phyloP scores from a whole-genome alignment of 495 filamentous ascomycete genomes.

The Usnea hakonensis region DNA sequence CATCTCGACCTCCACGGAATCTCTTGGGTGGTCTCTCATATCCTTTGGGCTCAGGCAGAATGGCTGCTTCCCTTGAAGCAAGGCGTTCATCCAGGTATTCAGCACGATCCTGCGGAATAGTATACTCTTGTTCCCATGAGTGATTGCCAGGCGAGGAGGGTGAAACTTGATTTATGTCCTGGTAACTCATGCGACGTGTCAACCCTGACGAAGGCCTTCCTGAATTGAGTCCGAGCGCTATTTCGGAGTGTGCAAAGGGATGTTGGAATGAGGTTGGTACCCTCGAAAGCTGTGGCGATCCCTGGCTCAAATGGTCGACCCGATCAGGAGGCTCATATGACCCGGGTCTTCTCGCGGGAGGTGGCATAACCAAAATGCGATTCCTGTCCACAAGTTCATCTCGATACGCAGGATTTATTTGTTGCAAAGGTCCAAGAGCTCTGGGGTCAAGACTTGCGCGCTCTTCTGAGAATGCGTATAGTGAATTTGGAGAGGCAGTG shows the following conservation, averaged over 20 bases:
- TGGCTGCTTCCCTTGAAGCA: conserved; percentile 11
- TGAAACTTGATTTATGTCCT: conserved; percentile 3
- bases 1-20: conserved; percentile 48
- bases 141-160: conserved; percentile 1
- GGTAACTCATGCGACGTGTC: conserved; percentile 6
- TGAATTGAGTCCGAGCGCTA: neutral
- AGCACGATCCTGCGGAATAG: conserved; percentile 8
- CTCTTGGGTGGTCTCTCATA: conserved; percentile 13
- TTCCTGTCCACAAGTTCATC: neutral
- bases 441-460: conserved; percentile 8
- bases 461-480: conserved; percentile 6
- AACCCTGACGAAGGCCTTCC: neutral
- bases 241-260: conserved; percentile 3
- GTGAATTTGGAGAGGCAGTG: conserved; percentile 2
- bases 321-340: conserved; percentile 5
- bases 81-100: conserved; percentile 7
- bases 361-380: neutral
- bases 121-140: conserved; percentile 14
- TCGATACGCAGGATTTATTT: conserved; percentile 4
- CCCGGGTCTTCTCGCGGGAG: neutral
- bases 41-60: conserved; percentile 10
- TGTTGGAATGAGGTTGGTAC: conserved; percentile 7
- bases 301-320: neutral
- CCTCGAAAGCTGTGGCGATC: neutral
- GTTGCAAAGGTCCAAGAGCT: conserved; percentile 1